Conservation (phyloP, 2,329 filamentous ascomycete genomes). For the Lachnellula hyalina region DNA sequence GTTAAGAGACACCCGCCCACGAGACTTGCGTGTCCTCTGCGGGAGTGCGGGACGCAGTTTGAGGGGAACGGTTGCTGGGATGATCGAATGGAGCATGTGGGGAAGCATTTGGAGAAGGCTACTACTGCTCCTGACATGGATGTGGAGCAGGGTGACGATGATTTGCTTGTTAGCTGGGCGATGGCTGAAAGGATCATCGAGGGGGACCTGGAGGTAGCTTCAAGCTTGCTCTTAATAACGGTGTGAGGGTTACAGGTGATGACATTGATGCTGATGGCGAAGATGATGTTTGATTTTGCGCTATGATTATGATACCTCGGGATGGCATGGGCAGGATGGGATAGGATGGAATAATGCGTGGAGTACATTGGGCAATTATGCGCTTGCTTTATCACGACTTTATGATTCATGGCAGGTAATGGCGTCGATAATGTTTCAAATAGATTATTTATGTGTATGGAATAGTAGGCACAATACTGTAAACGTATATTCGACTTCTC, state of each 20-base stretch:
- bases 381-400: no score
- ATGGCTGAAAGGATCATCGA: conserved; percentile 16
- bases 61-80: conserved; percentile 66
- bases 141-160: conserved; percentile 15
- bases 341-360: background rate
- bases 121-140: conserved; percentile 16
- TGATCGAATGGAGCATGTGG: conserved; percentile 80
- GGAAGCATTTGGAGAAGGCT: conserved; percentile 65
- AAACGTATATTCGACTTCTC: no score
- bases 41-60: conserved; percentile 57
- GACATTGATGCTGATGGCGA: conserved; percentile 23
- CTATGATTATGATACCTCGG: background rate
- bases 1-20: conserved; percentile 57
- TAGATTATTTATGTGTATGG: no score
- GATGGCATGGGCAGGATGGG: no score
- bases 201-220: conserved; percentile 2
- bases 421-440: no score
- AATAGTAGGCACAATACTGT: no score
- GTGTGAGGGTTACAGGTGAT: background rate
- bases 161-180: conserved; percentile 21
- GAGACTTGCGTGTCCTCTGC: conserved; percentile 55
- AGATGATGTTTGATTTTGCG: conserved; percentile 9
- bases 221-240: background rate
- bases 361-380: no score
- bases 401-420: no score